Evolutionary conservation across 768 basidiomycete species (phyloP), one percentile per base, ranked within the genome.

Genomic region (Agaricus sinodeliciosus): DNA sequence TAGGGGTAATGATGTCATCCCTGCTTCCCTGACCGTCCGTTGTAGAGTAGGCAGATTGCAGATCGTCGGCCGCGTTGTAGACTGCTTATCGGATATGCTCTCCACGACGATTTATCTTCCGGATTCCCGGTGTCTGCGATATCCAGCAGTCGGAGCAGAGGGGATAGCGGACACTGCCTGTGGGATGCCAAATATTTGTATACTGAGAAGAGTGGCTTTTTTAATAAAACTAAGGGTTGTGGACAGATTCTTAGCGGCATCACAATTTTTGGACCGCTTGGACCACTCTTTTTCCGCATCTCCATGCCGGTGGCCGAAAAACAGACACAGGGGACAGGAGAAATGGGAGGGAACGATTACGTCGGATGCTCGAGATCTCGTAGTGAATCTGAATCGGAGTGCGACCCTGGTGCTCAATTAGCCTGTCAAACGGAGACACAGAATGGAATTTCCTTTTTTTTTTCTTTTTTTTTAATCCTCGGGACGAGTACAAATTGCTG

Each of bases 1-100:
- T 43, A n/a, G 56, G 49, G 8, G 46, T 42, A 19, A 49, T 49
- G 47, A 39, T 55, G 18, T 47, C 56, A 26, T 40, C 49, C 25
- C 43, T 57, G 22, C 53, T 50, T 13, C 43, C 52, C 5, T 16
- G 47, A 9, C 4, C 15, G 8, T 26, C 36, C 26, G 16, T 3
- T 13, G 37, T 11, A n/a, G 25, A 13, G 4, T 13, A 12, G 12
- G 12, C 5, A 13, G 37, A 39, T 16, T 6, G 45, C 31, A 47
- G 45, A 7, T 18, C 27, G 9, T 35, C 25, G 22, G 22, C 22
- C 22, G 22, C 3, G 2, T 22, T 16, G 15, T 47, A 16, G 16
- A 31, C 18, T 6, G 41, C 3, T 42, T 16, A 7, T 25, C 31
- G 31, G 31, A 31, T 4, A 22, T 22, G 22, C 22, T 22, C 22